phyloP scores from a whole-genome alignment of 106 monocot genomes.

The Dioscorea alata region DNA sequence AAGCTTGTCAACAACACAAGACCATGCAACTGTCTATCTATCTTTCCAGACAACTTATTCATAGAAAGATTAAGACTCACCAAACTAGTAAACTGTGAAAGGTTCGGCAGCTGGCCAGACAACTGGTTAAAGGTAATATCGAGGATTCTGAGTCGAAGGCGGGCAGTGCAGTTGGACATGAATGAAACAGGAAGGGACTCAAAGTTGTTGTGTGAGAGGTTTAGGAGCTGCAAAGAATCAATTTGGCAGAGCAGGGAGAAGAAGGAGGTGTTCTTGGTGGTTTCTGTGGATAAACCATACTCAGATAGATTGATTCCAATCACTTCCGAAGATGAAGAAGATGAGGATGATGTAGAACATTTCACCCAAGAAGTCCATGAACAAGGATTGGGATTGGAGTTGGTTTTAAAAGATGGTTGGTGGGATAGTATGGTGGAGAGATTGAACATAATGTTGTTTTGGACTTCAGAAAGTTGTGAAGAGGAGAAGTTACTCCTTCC shows the following conservation, averaged over 20 bases:
- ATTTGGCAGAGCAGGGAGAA: slow-evolving; percentile 25
- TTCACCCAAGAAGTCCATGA: slow-evolving; percentile 21
- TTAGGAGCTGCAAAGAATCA: slow-evolving; percentile 15
- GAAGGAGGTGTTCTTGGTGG: slow-evolving; percentile 8
- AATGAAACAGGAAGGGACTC: slow-evolving; percentile 7
- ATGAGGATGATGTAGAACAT: slow-evolving; percentile 8
- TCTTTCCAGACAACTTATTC: slow-evolving; percentile 12
- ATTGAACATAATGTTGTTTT: not conserved
- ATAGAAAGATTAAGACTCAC: slow-evolving; percentile 33
- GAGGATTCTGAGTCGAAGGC: slow-evolving; percentile 21
- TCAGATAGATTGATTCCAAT: slow-evolving; percentile 16
- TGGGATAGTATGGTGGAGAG: not conserved
- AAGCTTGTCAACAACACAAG: slow-evolving; percentile 19
- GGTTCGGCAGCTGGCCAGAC: slow-evolving; percentile 1
- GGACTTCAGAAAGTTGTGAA: not conserved
- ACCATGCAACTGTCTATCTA: slow-evolving; percentile 7
- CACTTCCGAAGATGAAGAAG: not conserved
- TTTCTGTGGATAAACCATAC: slow-evolving; percentile 9
- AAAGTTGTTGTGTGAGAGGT: slow-evolving; percentile 25
- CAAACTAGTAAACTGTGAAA: slow-evolving; percentile 23
- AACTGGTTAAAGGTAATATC: slow-evolving; percentile 33
- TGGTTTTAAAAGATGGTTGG: slow-evolving; percentile 13
- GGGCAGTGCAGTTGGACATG: slow-evolving; percentile 17
- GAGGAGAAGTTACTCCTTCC: not conserved
- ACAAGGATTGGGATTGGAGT: slow-evolving; percentile 16